Conservation (phyloP, 176 grass and related monocot species). For the Eremochloa ophiuroides region DNA sequence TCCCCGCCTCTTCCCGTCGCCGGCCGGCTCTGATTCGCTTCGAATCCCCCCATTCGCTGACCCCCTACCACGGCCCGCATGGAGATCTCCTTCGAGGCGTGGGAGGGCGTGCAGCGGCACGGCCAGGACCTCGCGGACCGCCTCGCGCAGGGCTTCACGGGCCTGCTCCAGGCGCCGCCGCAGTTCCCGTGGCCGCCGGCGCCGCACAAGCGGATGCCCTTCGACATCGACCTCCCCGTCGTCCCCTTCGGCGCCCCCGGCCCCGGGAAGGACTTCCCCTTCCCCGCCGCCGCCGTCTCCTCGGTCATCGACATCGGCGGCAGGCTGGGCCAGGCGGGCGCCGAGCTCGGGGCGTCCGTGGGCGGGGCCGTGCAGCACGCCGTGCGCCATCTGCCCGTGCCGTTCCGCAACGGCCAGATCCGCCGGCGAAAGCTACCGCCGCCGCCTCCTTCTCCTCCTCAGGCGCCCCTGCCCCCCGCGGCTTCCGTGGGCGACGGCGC, state of each 20-base stretch:
- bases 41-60: background rate
- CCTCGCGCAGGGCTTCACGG: constrained; percentile 85
- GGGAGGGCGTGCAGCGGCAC: constrained; percentile 98
- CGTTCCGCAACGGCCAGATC: constrained; percentile 62
- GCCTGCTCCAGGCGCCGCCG: constrained; percentile 82
- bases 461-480: background rate
- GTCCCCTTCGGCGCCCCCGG: constrained; percentile 18
- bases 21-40: background rate
- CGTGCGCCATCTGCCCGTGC: constrained; percentile 64
- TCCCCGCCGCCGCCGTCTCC: constrained; percentile 48
- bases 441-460: background rate
- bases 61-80: constrained; percentile 1
- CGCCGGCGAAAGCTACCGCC: background rate
- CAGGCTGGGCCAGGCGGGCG: constrained; percentile 84
- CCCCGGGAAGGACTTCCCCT: constrained; percentile 23
- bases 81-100: constrained; percentile 93
- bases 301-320: constrained; percentile 86
- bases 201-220: constrained; percentile 46
- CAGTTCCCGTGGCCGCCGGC: constrained; percentile 67
- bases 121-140: constrained; percentile 92
- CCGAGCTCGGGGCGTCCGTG: constrained; percentile 71
- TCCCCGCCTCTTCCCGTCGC: background rate
- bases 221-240: constrained; percentile 54
- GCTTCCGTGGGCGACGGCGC: background rate
- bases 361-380: constrained; percentile 92